Conservation (phyloP, 2,329 filamentous ascomycete species). For the Canariomyces notabilis region DNA sequence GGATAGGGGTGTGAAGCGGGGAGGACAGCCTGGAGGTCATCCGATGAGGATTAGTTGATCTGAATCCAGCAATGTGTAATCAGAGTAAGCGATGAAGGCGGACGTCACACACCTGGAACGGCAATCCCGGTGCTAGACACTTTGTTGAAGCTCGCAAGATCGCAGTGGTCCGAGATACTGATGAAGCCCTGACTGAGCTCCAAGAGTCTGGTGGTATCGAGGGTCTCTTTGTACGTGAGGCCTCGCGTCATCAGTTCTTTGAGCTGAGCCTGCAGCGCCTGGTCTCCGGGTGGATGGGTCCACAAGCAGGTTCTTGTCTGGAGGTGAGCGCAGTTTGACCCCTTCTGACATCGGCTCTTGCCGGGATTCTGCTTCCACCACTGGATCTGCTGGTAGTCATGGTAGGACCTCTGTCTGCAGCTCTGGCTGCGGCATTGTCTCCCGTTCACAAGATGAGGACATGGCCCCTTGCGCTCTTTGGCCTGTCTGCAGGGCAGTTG, state of each 20-base stretch:
- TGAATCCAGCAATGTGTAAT: no score
- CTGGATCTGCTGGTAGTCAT: neutral
- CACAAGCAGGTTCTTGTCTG: neutral
- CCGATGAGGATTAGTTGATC: no score
- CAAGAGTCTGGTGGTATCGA: neutral
- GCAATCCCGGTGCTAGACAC: conserved; percentile 20
- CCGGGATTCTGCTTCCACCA: neutral
- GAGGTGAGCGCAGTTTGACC: neutral
- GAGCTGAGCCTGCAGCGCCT: neutral
- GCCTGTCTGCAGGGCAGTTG: neutral
- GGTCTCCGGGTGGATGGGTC: neutral
- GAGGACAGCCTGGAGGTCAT: conserved; percentile 16
- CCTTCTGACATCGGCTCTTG: neutral
- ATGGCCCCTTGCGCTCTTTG: neutral
- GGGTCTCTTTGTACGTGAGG: neutral
- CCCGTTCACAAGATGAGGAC: neutral
- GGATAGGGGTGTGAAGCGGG: conserved; percentile 14
- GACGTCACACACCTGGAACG: conserved; percentile 24
- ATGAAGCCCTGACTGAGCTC: neutral
- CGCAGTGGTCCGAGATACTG: conserved; percentile 11
- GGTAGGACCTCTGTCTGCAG: neutral
- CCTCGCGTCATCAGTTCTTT: neutral
- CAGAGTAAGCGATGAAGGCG: no score
- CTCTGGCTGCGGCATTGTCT: neutral
- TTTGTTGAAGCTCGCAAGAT: conserved; percentile 25